Percentiles rank a stretch among this genome's conserved stretches.
These are phyloP conservation scores for Tricholoma furcatifolium DNA, from an alignment of 768 basidiomycete genomes.

Conservation along the genomic window DNA sequence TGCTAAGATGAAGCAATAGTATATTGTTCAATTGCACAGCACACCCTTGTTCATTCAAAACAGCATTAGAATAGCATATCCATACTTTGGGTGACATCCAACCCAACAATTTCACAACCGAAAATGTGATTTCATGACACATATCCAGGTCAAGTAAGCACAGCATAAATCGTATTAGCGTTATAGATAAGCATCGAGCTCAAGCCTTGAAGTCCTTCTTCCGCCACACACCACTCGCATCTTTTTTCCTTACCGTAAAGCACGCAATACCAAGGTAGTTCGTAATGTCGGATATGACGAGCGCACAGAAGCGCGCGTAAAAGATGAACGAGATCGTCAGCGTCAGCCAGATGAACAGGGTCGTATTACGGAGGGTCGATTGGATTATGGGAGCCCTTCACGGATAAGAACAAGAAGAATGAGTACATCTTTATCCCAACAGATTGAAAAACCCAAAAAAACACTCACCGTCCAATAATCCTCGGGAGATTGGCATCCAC, in stretches of 20 bases:
- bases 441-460: not conserved
- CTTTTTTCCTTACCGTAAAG: conserved; percentile 89
- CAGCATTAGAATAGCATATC: too few relatives aligned
- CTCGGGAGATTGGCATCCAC: conserved; percentile 78
- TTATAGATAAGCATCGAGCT: not conserved
- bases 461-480: conserved; percentile 64
- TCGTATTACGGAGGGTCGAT: conserved; percentile 54
- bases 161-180: too few relatives aligned
- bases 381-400: conserved; percentile 72
- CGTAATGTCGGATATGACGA: conserved; percentile 88
- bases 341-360: conserved; percentile 56
- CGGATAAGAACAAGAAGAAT: not conserved
- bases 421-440: not conserved
- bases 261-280: conserved; percentile 92
- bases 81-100: too few relatives aligned
- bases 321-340: conserved; percentile 55
- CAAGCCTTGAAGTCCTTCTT: conserved; percentile 19
- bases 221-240: conserved; percentile 62
- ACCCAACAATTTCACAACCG: too few relatives aligned
- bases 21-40: too few relatives aligned
- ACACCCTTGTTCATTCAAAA: too few relatives aligned
- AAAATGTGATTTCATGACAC: too few relatives aligned
- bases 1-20: too few relatives aligned
- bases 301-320: conserved; percentile 75
- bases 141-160: too few relatives aligned